Conservation (phyloP, 1,139 yeast genomes). For the Pichia sp. region DNA sequence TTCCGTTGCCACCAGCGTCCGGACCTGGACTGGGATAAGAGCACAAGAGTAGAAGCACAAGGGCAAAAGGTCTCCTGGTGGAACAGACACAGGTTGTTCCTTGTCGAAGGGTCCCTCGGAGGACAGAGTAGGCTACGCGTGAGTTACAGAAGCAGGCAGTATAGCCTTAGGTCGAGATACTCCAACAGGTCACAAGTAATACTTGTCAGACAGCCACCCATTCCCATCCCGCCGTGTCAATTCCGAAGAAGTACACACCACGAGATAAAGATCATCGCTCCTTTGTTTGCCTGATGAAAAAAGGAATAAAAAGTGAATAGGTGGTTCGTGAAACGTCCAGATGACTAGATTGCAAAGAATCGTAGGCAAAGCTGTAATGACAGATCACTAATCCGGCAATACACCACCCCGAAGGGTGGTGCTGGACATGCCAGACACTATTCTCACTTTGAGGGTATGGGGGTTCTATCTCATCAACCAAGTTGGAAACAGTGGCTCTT, state of each 20-base stretch:
- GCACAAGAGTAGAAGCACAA: too few species aligned
- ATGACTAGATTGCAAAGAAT: constrained; percentile 78
- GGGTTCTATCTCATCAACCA: constrained; percentile 98
- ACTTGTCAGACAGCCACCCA: constrained; percentile 31
- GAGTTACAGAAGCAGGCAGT: too few species aligned
- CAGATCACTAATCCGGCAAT: constrained; percentile 7
- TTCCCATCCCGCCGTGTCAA: constrained; percentile 86
- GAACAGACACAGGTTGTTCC: too few species aligned
- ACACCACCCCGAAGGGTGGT: constrained; percentile 18
- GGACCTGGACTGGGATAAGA: too few species aligned
- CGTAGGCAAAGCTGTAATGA: constrained; percentile 62
- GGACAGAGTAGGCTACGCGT: too few species aligned
- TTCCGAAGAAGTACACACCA: constrained; percentile 80
- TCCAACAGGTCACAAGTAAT: constrained; percentile 24
- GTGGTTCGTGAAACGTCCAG: constrained; percentile 36
- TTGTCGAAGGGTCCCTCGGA: too few species aligned
- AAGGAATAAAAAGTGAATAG: constrained; percentile 25
- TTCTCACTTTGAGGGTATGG: constrained; percentile 89
- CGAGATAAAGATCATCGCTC: constrained; percentile 99
- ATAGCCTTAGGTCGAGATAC: constrained; percentile 12
- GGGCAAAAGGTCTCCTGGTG: too few species aligned
- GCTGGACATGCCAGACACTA: constrained; percentile 28
- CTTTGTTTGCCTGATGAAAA: constrained; percentile 40
- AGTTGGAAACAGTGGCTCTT: constrained; percentile 99
- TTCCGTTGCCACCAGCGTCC: too few species aligned